Conservation (phyloP, 495 filamentous ascomycete genomes). For the Tetracladium setigerum region DNA sequence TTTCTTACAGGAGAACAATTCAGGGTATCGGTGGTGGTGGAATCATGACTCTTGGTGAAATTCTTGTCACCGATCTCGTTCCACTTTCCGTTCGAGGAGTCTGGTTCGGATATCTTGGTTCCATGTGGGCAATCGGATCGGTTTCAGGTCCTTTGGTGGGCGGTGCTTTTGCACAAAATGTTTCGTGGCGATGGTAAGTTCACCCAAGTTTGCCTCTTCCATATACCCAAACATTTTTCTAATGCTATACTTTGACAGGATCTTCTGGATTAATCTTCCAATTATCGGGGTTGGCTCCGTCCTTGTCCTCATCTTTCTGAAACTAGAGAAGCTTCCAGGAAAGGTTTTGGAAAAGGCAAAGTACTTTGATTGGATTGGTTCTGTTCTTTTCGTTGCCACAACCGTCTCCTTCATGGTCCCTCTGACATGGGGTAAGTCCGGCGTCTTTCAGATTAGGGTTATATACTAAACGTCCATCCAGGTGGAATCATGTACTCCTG, state of each 20-base stretch:
- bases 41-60: slow-evolving; percentile 52
- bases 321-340: slow-evolving; percentile 22
- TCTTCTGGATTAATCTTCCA: slow-evolving; percentile 40
- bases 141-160: slow-evolving; percentile 63
- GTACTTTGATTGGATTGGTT: slow-evolving; percentile 54
- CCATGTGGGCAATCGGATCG: slow-evolving; percentile 58
- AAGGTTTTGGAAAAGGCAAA: slow-evolving; percentile 34
- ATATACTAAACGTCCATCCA: slow-evolving; percentile 14
- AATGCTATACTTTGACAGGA: slow-evolving; percentile 18
- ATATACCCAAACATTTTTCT: not conserved
- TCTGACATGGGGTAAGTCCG: slow-evolving; percentile 28
- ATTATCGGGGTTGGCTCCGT: slow-evolving; percentile 31
- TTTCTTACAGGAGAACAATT: slow-evolving; percentile 35
- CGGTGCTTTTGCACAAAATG: slow-evolving; percentile 58
- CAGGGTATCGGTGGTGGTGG: slow-evolving; percentile 73
- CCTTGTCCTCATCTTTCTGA: slow-evolving; percentile 32
- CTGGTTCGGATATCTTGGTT: slow-evolving; percentile 27
- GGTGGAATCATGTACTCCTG: slow-evolving; percentile 48
- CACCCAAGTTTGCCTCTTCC: not conserved
- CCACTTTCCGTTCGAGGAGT: slow-evolving; percentile 40
- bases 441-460: not conserved
- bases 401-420: slow-evolving; percentile 42
- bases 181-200: slow-evolving; percentile 45
- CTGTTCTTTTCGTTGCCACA: slow-evolving; percentile 42
- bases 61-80: slow-evolving; percentile 59